Conservation (phyloP, 805 yeast genomes). For the Komagataella mondaviorum region DNA sequence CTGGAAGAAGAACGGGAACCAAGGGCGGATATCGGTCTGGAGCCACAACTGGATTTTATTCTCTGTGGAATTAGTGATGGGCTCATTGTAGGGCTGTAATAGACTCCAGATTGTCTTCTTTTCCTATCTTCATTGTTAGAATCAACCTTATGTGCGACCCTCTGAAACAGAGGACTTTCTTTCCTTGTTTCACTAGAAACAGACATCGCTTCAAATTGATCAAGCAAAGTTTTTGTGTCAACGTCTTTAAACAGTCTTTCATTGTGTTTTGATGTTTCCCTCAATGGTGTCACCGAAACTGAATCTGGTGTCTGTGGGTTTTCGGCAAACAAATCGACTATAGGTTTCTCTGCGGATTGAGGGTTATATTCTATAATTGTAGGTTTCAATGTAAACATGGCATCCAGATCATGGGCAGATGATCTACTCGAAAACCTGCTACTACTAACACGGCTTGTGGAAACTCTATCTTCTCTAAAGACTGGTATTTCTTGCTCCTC, state of each 20-base stretch:
- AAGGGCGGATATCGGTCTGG: neutral
- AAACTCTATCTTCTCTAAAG: neutral
- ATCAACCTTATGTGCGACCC: neutral
- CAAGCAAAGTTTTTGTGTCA: neutral
- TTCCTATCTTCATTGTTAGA: neutral
- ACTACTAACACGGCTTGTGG: neutral
- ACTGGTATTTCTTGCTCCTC: conserved; percentile 7
- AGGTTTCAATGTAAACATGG: conserved; percentile 11
- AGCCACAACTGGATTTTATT: neutral
- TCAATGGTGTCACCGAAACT: conserved; percentile 5
- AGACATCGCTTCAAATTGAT: neutral
- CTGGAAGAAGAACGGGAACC: neutral
- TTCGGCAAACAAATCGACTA: neutral
- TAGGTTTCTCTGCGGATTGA: conserved; percentile 14
- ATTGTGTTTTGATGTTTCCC: conserved; percentile 8
- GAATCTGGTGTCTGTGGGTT: neutral
- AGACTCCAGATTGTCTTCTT: neutral
- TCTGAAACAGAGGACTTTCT: neutral
- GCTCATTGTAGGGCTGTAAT: neutral
- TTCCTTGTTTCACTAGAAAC: neutral
- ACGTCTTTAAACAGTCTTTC: neutral
- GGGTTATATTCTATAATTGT: conserved; percentile 15
- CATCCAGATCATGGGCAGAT: conserved; percentile 2
- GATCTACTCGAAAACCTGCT: neutral
- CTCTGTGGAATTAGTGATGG: neutral